phyloP scores from a whole-genome alignment of 495 filamentous ascomycete species.

The Aspergillus mulundensis region DNA sequence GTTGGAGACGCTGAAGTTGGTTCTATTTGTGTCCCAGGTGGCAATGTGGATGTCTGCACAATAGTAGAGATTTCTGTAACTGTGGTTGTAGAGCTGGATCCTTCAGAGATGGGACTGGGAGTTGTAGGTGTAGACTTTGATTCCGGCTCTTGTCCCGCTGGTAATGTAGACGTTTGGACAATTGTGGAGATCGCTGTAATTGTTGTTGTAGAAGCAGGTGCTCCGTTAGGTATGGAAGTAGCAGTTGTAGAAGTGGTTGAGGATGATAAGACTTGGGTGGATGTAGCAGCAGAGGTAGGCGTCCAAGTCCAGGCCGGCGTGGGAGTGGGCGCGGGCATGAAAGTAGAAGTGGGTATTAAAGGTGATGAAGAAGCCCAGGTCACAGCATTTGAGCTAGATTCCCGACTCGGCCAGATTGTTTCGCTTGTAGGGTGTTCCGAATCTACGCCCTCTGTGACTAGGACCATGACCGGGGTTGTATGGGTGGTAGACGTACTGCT shows the following conservation, averaged over 20 bases:
- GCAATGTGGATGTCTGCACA: background rate
- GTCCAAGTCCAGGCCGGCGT: background rate
- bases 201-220: background rate
- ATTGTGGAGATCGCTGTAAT: background rate
- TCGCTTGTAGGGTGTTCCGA: background rate
- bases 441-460: slow-evolving; percentile 8
- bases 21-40: background rate
- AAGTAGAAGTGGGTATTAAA: background rate
- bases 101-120: background rate
- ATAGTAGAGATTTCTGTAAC: background rate
- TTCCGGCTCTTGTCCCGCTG: no score
- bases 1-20: background rate
- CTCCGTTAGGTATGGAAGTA: background rate
- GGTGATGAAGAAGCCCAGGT: background rate
- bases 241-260: background rate
- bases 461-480: slow-evolving; percentile 5
- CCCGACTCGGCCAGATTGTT: background rate
- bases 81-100: background rate
- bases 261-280: background rate
- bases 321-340: background rate
- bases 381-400: background rate
- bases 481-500: background rate
- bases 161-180: background rate
- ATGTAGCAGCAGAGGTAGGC: background rate
- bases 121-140: background rate